These are phyloP conservation scores for Podila horticola DNA, from an alignment of 192 early-diverging fungal genomes.

Conservation along the genomic window DNA sequence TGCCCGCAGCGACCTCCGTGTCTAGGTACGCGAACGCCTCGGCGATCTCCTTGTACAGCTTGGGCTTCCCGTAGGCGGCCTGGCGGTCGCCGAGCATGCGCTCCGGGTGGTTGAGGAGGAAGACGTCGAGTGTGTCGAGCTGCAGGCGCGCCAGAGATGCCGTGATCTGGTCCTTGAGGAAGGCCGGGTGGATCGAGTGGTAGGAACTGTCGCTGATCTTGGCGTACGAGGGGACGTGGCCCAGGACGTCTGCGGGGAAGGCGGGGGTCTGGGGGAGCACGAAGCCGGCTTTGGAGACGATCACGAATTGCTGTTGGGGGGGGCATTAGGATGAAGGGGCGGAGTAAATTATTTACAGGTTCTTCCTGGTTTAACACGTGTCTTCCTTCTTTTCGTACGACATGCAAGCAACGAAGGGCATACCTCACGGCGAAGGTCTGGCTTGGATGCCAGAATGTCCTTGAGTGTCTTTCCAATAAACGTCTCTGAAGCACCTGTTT, in stretches of 20 bases:
- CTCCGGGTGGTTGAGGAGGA: conserved; percentile 84
- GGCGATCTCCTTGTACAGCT: conserved; percentile 69
- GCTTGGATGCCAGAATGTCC: conserved; percentile 19
- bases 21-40: conserved; percentile 71
- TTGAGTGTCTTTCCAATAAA: conserved; percentile 64
- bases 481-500: conserved; percentile 65
- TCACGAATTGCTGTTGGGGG: conserved; percentile 41
- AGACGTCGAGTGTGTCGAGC: conserved; percentile 70
- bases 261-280: conserved; percentile 19
- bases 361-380: not conserved
- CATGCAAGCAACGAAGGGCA: too few relatives aligned
- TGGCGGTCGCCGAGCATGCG: conserved; percentile 66
- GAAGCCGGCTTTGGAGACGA: conserved; percentile 66
- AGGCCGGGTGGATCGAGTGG: conserved; percentile 71
- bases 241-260: not conserved
- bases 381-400: too few relatives aligned
- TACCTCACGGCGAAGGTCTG: conserved; percentile 61
- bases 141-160: conserved; percentile 63
- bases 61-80: conserved; percentile 15
- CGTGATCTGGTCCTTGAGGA: conserved; percentile 66
- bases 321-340: not conserved
- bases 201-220: conserved; percentile 59
- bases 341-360: not conserved
- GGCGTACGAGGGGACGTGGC: conserved; percentile 43
- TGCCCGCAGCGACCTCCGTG: conserved; percentile 62